Evolutionary conservation across 2,329 filamentous ascomycete genomes (phyloP), one percentile per base, ranked within the genome.

Genomic region (Clonostachys rosea): DNA sequence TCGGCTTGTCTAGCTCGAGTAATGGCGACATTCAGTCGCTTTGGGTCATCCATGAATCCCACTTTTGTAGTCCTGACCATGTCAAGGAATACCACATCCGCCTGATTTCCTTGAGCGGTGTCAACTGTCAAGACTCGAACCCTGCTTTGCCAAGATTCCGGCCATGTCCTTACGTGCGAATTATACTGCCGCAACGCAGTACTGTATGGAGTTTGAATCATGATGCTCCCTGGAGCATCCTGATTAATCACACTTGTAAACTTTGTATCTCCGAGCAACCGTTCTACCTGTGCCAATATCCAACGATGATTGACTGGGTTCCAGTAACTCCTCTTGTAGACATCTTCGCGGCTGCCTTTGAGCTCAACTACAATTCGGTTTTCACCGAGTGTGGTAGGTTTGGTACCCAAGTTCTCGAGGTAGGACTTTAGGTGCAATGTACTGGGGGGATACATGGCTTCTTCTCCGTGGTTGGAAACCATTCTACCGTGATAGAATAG

Each of bases 1-100:
- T 76, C 73, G 0, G 67, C 72, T 41, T 73, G 68, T 4, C 67
- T 57, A 0, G 71, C 70, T 4, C 73, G 60, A 0, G 72, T 75
- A 8, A 75, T 59, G 0, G 70, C 70, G 0, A 76, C 73, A 14
- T 73, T 74, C 3, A 76, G 61, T 0, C 72, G 60, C 36, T 71
- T 67, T 0, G 65, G 58, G 14, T 75, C 66, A 18, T 75, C 65
- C 55, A 74, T 67, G 44, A 75, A 74, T 0, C 60, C 62, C 0
- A 68, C 66, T 1, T 57, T 57, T 1, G 54, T 56, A 0, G 67
- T 66, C n/a, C 68, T 59, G 3, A 75, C 72, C 50, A 75, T 62
- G 55, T 76, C 73, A 0, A 76, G 59, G 34, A 74, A 68, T 0
- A 76, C 70, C 6, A 74, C 59, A 39, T 76, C 73, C 0, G 73